Evolutionary conservation across 163 green algal genomes (phyloP), one percentile per base, ranked within the genome.

Genomic region (Scenedesmus sp.): DNA sequence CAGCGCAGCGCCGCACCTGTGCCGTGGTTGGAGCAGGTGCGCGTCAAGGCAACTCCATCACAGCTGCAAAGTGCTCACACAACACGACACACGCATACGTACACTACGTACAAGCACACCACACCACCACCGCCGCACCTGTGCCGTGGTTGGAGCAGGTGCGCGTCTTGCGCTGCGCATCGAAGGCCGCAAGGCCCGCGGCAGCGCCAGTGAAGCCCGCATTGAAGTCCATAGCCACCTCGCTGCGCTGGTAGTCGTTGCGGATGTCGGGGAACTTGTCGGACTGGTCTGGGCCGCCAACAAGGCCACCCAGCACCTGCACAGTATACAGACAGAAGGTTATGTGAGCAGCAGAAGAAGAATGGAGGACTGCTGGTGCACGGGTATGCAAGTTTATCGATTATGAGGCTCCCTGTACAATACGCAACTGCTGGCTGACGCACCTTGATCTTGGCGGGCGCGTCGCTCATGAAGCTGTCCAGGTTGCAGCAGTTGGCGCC

Each of bases 211-310:
- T 94, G 77, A 94, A 93, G 59, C 87, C 93, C 4, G 93, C 93
- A n/a, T 95, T 95, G 93, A 90, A 95, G 91, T 95, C 93, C 54
- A 94, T 57, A 10, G 93, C 91, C 7, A 95, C 91, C 87, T 95
- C 91, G 54, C 83, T 93, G n/a, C 86, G 66, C 62, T 91, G 77
- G 70, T 94, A 95, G 84, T 95, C 91, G 6, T 89, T 90, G 59
- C 93, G 83, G 54, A 92, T 87, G 55, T 95, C 93, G 13, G 82
- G 77, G 88, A 92, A 95, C 18, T 86, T 70, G 81, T 94, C 93
- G 7, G 74, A 13, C 67, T 91, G 85, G 52, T 94, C 86, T 20
- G 93, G 93, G 1, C 93, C 93, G 57, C 93, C 93, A 12, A 94
- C 92, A 12, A 95, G 88, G 56, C 52, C 93, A 34, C 93, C 93